phyloP scores from a whole-genome alignment of 495 filamentous ascomycete genomes.

The Barbatosphaeria neglecta region DNA sequence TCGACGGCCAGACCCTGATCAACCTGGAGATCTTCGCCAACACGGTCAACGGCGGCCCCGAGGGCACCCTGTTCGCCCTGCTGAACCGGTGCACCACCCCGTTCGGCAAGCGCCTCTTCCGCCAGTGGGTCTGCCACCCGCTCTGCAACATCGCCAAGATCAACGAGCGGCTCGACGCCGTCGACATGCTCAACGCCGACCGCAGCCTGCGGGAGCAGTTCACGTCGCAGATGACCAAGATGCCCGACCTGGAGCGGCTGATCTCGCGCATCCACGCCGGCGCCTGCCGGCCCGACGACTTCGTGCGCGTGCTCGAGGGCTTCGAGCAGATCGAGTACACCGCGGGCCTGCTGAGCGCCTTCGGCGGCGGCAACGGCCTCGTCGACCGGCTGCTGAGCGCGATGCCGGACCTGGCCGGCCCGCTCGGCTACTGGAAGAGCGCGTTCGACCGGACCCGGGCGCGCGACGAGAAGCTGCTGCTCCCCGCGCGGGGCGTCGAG shows the following conservation, averaged over 20 bases:
- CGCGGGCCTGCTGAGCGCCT: constrained; percentile 60
- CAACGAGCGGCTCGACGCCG: constrained; percentile 90
- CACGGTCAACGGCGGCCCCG: constrained; percentile 70
- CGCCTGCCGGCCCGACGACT: constrained; percentile 77
- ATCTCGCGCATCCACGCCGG: constrained; percentile 93
- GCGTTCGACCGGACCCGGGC: constrained; percentile 84
- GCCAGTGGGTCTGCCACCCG: constrained; percentile 97
- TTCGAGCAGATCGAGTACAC: constrained; percentile 96
- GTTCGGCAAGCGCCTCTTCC: constrained; percentile 92
- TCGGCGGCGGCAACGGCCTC: constrained; percentile 63
- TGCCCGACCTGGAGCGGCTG: constrained; percentile 89
- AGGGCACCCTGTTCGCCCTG: constrained; percentile 81
- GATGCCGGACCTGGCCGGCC: constrained; percentile 71
- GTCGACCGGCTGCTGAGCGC: constrained; percentile 69
- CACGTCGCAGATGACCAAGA: constrained; percentile 69
- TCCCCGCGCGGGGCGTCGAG: constrained; percentile 83
- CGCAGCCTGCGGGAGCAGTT: constrained; percentile 67
- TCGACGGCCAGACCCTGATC: constrained; percentile 93
- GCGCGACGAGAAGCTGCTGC: constrained; percentile 55
- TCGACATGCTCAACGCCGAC: constrained; percentile 84
- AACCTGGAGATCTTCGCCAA: constrained; percentile 97
- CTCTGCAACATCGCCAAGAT: constrained; percentile 76
- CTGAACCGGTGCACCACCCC: constrained; percentile 93
- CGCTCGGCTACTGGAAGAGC: constrained; percentile 77
- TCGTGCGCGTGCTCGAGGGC: constrained; percentile 86